Evolutionary conservation across 306 rosid genomes (phyloP).

Genomic region (Casuarina glauca): DNA sequence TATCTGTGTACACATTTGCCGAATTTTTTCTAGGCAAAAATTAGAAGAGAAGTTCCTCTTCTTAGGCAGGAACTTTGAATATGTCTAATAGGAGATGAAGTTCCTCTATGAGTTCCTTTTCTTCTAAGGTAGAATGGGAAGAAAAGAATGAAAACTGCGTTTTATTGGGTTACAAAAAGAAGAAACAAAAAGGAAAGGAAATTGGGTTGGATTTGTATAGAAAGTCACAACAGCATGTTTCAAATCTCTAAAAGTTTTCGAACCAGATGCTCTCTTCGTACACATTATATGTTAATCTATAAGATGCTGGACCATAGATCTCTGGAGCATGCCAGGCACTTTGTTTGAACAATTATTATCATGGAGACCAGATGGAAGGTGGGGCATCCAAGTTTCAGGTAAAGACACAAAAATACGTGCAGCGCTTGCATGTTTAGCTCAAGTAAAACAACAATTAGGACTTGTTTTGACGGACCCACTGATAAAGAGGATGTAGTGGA

Average conservation of each 20-base stretch:
- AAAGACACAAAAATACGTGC: constrained; percentile 1
- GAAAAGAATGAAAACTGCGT: not conserved
- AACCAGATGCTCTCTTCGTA: constrained; percentile 1
- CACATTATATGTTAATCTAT: not conserved
- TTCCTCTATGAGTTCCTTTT: too few relatives aligned
- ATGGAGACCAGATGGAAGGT: constrained; percentile 15
- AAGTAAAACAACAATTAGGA: not conserved
- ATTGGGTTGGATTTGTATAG: not conserved
- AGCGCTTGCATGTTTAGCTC: not conserved
- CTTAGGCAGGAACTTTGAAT: too few relatives aligned
- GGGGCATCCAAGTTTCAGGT: constrained; percentile 15
- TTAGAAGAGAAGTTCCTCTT: too few relatives aligned
- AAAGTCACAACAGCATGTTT: not conserved
- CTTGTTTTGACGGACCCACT: not conserved
- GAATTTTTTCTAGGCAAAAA: too few relatives aligned
- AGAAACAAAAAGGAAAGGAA: not conserved
- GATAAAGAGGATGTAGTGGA: not conserved
- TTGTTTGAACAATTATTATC: constrained; percentile 4
- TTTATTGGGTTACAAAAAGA: too few relatives aligned
- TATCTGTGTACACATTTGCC: not conserved
- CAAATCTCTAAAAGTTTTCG: not conserved
- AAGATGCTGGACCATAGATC: not conserved
- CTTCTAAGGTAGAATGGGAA: not conserved
- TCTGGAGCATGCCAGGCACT: constrained; percentile 4
- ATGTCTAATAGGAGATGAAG: too few relatives aligned